Base-by-base conservation (phyloP, 768 basidiomycete species). In the Trametes gibbosa region DNA sequence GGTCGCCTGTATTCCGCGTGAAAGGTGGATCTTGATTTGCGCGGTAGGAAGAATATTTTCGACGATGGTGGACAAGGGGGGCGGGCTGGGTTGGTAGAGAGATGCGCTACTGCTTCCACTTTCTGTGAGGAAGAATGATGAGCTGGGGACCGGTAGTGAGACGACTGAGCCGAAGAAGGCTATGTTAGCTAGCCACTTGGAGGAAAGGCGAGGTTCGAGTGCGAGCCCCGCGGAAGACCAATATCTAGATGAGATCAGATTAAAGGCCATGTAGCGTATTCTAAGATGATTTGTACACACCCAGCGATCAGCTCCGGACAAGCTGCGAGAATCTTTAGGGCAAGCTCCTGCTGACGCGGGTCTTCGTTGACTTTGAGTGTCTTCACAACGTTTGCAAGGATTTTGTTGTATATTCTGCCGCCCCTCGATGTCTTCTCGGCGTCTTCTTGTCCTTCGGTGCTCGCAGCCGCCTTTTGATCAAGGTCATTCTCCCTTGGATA, bases 161-260 rank as follows among this genome's bases (percentile, higher is more conserved):
- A 97, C 79, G 53, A 98, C 81, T 8, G 79, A 79, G 2, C 88
- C 91, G 40, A 92, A 84, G 68, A 95, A 89, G 5, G 91, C 78
- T 63, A 97, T 86, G 58, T 94, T 96, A 0, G 89, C 84, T 32
- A 98, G 86, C 95, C 96, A 98, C 68, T 87, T 89, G 0, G 90
- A 90, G 0, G 91, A 90, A 5, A 95, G 80, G 2, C 93, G 85
- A 0, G 94, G 92, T 65, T 96, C 93, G 5, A 95, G 78, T 0
- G 90, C 89, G 34, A 92, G 73, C 2, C 80, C 79, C 4, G 82
- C 84, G 1, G 78, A 78, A 14, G 84, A 69, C 89, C 90, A 92
- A 66, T 87, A 93, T 16, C 89, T 91, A 62, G 24, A 21, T 29
- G 9, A 52, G 17, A 40, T 25, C 42, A 29, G 17, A 29, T 14